These are phyloP conservation scores for Talaromyces wortmannii DNA, from an alignment of 495 filamentous ascomycete species.

Conservation along the genomic window DNA sequence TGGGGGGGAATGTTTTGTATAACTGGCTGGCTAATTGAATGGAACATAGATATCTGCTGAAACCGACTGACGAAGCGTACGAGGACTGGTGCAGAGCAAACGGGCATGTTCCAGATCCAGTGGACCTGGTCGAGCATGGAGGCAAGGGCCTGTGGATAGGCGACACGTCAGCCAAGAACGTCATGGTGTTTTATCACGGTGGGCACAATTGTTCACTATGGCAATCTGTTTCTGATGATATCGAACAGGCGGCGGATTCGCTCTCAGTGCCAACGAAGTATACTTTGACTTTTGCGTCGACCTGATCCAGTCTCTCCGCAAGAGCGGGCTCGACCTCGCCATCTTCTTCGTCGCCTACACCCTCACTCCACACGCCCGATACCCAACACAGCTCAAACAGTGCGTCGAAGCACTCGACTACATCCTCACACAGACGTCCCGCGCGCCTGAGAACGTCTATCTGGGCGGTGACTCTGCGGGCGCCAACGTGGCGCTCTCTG, in stretches of 20 bases:
- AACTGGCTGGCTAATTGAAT: background rate
- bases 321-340: slow-evolving; percentile 36
- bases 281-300: slow-evolving; percentile 42
- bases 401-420: slow-evolving; percentile 45
- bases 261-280: slow-evolving; percentile 25
- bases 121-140: slow-evolving; percentile 48
- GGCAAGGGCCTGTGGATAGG: slow-evolving; percentile 10
- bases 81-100: background rate
- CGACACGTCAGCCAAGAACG: slow-evolving; percentile 40
- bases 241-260: slow-evolving; percentile 51
- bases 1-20: background rate
- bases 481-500: slow-evolving; percentile 47
- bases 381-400: slow-evolving; percentile 55
- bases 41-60: slow-evolving; percentile 17
- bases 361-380: slow-evolving; percentile 43
- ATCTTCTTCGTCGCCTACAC: slow-evolving; percentile 49
- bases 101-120: slow-evolving; percentile 14
- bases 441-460: slow-evolving; percentile 37
- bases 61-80: slow-evolving; percentile 39
- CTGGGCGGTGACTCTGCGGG: slow-evolving; percentile 60
- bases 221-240: background rate
- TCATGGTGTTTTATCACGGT: slow-evolving; percentile 57
- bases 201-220: slow-evolving; percentile 1
- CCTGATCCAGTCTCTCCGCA: slow-evolving; percentile 34
- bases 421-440: slow-evolving; percentile 33